Conservation (phyloP, 1,139 yeast genomes). For the Keqinozyma sinolaborantium region DNA sequence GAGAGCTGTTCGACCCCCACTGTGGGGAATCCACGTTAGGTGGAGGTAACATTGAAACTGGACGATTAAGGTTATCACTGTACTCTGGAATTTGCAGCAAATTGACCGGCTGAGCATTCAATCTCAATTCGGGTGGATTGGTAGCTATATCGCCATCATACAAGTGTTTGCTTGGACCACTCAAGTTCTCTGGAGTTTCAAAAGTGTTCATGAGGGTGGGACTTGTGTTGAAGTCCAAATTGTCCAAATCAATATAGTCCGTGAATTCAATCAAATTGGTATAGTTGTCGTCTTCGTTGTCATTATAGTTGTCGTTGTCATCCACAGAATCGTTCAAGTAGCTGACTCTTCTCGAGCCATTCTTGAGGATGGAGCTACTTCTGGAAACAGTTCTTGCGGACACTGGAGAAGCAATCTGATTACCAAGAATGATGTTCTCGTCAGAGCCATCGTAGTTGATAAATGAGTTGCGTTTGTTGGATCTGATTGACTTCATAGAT, state of each 20-base stretch:
- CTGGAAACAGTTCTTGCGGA: slow-evolving; percentile 13
- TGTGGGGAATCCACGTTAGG: not conserved
- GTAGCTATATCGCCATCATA: no score
- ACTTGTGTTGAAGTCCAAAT: slow-evolving; percentile 27
- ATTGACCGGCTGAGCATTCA: no score
- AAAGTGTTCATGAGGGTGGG: slow-evolving; percentile 11
- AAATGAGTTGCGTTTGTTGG: slow-evolving; percentile 40
- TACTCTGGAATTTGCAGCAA: no score
- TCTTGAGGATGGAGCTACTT: slow-evolving; percentile 52
- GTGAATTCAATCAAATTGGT: slow-evolving; percentile 56
- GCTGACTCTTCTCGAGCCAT: slow-evolving; percentile 4
- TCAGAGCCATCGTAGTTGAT: slow-evolving; percentile 48
- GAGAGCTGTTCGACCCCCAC: slow-evolving; percentile 8
- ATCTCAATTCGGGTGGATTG: not conserved
- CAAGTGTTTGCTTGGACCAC: no score
- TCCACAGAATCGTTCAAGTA: not conserved
- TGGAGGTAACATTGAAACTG: not conserved
- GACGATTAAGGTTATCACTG: not conserved
- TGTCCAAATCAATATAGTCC: slow-evolving; percentile 61
- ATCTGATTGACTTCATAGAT: slow-evolving; percentile 49
- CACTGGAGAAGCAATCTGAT: slow-evolving; percentile 13
- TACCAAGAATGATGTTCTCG: slow-evolving; percentile 35
- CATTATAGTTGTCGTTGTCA: slow-evolving; percentile 5
- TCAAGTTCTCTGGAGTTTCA: no score
- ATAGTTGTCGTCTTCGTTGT: slow-evolving; percentile 16